Evolutionary conservation across 805 yeast species (phyloP).

Genomic region (Pichia gijzeniarum): DNA sequence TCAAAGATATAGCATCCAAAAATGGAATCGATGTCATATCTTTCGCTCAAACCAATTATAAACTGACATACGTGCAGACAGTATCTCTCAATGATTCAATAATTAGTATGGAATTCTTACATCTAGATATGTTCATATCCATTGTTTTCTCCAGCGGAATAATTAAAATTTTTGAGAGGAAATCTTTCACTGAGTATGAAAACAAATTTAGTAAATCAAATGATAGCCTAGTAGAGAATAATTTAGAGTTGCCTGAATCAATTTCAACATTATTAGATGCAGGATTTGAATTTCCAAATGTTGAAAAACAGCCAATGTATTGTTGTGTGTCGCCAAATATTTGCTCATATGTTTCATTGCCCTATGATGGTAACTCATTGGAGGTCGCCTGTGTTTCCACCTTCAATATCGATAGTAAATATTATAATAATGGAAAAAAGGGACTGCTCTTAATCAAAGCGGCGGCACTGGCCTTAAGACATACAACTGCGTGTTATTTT

Average conservation of each 20-base stretch:
- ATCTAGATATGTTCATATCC: slow-evolving; percentile 36
- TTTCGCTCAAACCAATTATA: slow-evolving; percentile 1
- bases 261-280: slow-evolving; percentile 44
- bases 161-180: slow-evolving; percentile 40
- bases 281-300: slow-evolving; percentile 45
- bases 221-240: slow-evolving; percentile 15
- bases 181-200: slow-evolving; percentile 21
- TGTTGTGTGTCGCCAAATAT: slow-evolving; percentile 46
- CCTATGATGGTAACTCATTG: slow-evolving; percentile 20
- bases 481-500: slow-evolving; percentile 65
- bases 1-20: slow-evolving; percentile 20
- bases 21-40: slow-evolving; percentile 14
- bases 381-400: slow-evolving; percentile 20
- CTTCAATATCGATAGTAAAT: slow-evolving; percentile 9
- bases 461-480: slow-evolving; percentile 57
- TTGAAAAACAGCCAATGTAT: slow-evolving; percentile 29
- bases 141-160: slow-evolving; percentile 38
- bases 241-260: slow-evolving; percentile 22
- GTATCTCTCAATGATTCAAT: slow-evolving; percentile 25
- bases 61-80: slow-evolving; percentile 19
- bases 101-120: slow-evolving; percentile 27
- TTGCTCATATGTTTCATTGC: slow-evolving; percentile 34
- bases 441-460: slow-evolving; percentile 39
- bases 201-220: slow-evolving; percentile 23
- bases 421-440: slow-evolving; percentile 15